Evolutionary conservation across 352 stramenopile species (phyloP), one percentile per base, ranked within the genome.

Genomic region (Thalassiosira mediterranea): DNA sequence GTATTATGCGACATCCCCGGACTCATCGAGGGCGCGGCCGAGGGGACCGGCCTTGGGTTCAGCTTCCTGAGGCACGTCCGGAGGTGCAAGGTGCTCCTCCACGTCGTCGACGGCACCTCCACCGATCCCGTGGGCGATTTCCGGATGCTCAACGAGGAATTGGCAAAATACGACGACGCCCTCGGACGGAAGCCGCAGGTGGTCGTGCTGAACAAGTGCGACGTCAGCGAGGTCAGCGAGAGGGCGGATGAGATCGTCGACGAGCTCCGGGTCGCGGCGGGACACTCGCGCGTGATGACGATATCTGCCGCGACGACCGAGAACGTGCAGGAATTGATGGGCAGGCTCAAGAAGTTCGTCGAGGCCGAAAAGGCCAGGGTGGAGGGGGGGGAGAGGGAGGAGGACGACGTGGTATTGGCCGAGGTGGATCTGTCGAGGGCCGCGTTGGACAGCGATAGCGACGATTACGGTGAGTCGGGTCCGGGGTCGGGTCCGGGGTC

Each of bases 41-140:
- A 92, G 8, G 98, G 98, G 67, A 94, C 97, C 57, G 97, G 97
- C n/a, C 87, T 99, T n/a, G 97, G 97, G 25, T 94, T 97, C 68
- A 95, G 97, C 37, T 99, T 99, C 76, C 81, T 99, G 56, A 88
- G 97, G 21, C 97, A 99, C 83, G 98, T 99, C 47, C 96, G 99
- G 81, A 94, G 97, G 31, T 99, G 97, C 70, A 96, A 97, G 72
- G 95, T 98, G 66, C 62, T 97, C 7, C 78, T 97, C 17, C 95
- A 98, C 81, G 83, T 98, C 4, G 84, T 96, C 0, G 91, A 94
- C 83, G 91, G 88, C 1, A 92, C 88, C 23, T 91, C 86, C 5
- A 73, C 88, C 38, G 89, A 96, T 82, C 91, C 91, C 2, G 73
- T 95, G 29, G 83, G 81, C 47, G 91, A 96, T 72, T 95, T 95